These are phyloP conservation scores for Aurifilum marmelostoma DNA, from an alignment of 2,329 filamentous ascomycete genomes.

Conservation along the genomic window DNA sequence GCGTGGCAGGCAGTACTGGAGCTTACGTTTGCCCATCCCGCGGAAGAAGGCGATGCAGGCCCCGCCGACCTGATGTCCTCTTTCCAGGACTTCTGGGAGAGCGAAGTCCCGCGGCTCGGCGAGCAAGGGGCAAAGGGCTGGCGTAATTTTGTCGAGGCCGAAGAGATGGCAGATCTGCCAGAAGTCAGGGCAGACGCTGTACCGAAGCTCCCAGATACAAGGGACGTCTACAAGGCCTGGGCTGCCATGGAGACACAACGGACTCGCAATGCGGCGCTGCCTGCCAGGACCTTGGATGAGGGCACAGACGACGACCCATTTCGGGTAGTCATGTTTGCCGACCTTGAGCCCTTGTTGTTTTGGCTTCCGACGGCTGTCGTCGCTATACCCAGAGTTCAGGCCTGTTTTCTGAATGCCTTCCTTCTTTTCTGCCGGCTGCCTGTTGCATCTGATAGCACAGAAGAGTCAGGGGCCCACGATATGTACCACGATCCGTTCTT, in stretches of 20 bases:
- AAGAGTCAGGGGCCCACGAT: conserved; percentile 34
- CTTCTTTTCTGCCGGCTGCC: conserved; percentile 70
- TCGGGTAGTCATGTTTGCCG: conserved; percentile 77
- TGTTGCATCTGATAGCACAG: conserved; percentile 41
- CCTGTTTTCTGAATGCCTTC: conserved; percentile 46
- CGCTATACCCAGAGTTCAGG: background rate
- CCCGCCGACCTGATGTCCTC: conserved; percentile 35
- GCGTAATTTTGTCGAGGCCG: conserved; percentile 52
- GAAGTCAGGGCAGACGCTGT: conserved; percentile 39
- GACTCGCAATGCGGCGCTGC: conserved; percentile 55
- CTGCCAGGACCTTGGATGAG: conserved; percentile 76
- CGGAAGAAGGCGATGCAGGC: conserved; percentile 26
- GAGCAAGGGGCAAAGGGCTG: conserved; percentile 74
- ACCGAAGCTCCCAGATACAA: conserved; percentile 36
- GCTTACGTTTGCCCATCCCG: conserved; percentile 64
- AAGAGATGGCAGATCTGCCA: conserved; percentile 44
- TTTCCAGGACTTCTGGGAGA: conserved; percentile 85
- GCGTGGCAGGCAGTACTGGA: conserved; percentile 86
- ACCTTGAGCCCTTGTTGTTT: conserved; percentile 68
- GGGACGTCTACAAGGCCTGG: conserved; percentile 57
- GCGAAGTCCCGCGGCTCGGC: conserved; percentile 77
- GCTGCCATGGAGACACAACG: conserved; percentile 56
- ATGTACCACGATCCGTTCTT: conserved; percentile 59
- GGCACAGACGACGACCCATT: conserved; percentile 80
- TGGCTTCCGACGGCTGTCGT: conserved; percentile 51